Conservation (phyloP, 805 yeast genomes). For the Pichia californica region DNA sequence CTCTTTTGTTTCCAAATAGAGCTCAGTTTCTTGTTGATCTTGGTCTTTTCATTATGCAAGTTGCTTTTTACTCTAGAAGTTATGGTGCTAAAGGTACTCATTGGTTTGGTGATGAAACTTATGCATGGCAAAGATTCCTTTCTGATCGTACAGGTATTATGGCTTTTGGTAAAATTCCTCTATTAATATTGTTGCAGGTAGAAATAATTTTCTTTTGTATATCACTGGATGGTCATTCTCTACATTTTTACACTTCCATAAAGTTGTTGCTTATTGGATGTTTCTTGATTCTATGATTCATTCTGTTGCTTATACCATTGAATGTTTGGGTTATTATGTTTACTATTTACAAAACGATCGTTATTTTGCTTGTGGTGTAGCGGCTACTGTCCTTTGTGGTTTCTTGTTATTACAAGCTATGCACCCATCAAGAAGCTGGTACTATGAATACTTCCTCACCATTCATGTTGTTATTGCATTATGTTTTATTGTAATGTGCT, state of each 20-base stretch:
- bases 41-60: constrained; percentile 4
- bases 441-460: constrained; percentile 54
- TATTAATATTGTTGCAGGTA: constrained; percentile 39
- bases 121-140: constrained; percentile 20
- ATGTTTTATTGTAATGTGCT: constrained; percentile 45
- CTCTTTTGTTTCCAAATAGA: constrained; percentile 9
- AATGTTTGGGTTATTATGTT: constrained; percentile 9
- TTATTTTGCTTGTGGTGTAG: constrained; percentile 28
- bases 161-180: too few relatives aligned
- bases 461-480: constrained; percentile 51
- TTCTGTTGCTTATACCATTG: constrained; percentile 22
- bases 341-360: neutral
- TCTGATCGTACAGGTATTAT: constrained; percentile 10
- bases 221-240: constrained; percentile 38
- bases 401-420: constrained; percentile 43
- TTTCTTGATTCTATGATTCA: constrained; percentile 34
- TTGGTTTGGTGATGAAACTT: too few relatives aligned
- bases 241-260: constrained; percentile 51
- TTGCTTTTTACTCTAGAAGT: constrained; percentile 7
- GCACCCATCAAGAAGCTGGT: constrained; percentile 42
- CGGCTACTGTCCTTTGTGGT: constrained; percentile 38
- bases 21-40: constrained; percentile 6
- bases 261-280: constrained; percentile 39
- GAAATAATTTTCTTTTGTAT: constrained; percentile 38
- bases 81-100: constrained; percentile 21